Percentiles rank a stretch among this genome's conserved stretches.
Evolutionary conservation across 1,284 basidiomycete species (phyloP).

Genomic region (Schizophyllum commune): DNA sequence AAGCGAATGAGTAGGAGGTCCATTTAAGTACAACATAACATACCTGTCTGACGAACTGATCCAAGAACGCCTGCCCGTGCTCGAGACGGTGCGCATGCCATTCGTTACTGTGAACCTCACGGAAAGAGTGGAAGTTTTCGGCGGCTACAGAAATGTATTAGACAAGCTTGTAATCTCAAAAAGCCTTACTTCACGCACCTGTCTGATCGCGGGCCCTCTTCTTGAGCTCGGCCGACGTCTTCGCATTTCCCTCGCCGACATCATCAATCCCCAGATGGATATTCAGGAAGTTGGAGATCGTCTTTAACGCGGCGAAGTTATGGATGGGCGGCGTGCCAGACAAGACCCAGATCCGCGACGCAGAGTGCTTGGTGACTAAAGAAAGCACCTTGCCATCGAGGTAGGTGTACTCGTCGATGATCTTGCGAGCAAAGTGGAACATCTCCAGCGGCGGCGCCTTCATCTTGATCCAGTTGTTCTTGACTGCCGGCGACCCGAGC

Average conservation of each 20-base stretch:
- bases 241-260: slow-evolving; percentile 66
- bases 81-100: slow-evolving; percentile 88
- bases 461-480: slow-evolving; percentile 74
- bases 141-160: slow-evolving; percentile 45
- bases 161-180: slow-evolving; percentile 2
- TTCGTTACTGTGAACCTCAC: slow-evolving; percentile 84
- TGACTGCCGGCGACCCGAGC: slow-evolving; percentile 54
- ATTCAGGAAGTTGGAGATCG: slow-evolving; percentile 80
- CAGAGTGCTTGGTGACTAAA: slow-evolving; percentile 71
- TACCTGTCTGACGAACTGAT: slow-evolving; percentile 81
- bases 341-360: slow-evolving; percentile 87
- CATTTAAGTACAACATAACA: not conserved
- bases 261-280: slow-evolving; percentile 88
- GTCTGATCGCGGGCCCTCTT: slow-evolving; percentile 77
- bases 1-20: slow-evolving; percentile 1
- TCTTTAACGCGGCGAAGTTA: slow-evolving; percentile 87
- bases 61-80: slow-evolving; percentile 78
- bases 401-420: slow-evolving; percentile 96
- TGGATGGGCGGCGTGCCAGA: slow-evolving; percentile 93
- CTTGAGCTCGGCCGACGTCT: slow-evolving; percentile 57
- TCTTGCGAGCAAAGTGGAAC: slow-evolving; percentile 85
- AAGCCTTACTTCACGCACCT: slow-evolving; percentile 33
- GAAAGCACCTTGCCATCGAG: slow-evolving; percentile 75
- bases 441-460: slow-evolving; percentile 81
- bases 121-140: slow-evolving; percentile 94